Conservation (phyloP, 1,139 yeast genomes). For the Pneumocystis murina region DNA sequence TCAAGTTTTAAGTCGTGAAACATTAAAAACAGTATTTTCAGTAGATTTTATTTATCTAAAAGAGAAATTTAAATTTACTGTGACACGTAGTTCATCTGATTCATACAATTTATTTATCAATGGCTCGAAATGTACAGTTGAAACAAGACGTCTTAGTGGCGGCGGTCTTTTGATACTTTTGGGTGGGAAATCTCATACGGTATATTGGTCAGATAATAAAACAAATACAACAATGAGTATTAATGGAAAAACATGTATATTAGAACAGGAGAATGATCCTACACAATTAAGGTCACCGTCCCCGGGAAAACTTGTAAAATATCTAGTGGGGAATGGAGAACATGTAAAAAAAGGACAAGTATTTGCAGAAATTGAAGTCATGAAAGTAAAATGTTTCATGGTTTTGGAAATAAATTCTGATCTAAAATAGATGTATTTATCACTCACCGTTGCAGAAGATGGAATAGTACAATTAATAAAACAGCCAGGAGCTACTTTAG, state of each 20-base stretch:
- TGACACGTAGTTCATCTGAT: conserved; percentile 78
- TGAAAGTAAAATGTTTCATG: conserved; percentile 61
- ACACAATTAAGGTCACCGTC: conserved; percentile 97
- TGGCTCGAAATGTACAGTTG: conserved; percentile 80
- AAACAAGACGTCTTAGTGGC: conserved; percentile 74
- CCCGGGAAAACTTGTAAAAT: conserved; percentile 93
- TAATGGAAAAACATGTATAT: conserved; percentile 82
- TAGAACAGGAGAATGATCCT: conserved; percentile 93
- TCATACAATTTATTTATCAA: conserved; percentile 78
- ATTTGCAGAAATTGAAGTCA: conserved; percentile 95
- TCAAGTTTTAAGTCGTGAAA: conserved; percentile 73
- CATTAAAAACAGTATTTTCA: conserved; percentile 75
- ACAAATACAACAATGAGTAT: conserved; percentile 92
- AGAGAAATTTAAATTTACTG: conserved; percentile 81
- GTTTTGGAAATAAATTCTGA: background rate
- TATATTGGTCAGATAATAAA: conserved; percentile 96
- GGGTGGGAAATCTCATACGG: conserved; percentile 86
- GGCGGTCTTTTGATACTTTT: conserved; percentile 82
- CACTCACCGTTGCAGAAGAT: conserved; percentile 76
- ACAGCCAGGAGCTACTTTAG: conserved; percentile 95
- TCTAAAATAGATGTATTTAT: conserved; percentile 40
- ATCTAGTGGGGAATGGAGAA: conserved; percentile 87
- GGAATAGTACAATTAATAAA: conserved; percentile 86
- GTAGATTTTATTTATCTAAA: conserved; percentile 93
- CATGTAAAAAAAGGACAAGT: conserved; percentile 85